These are phyloP conservation scores for Hypoxylon rickii DNA, from an alignment of 495 filamentous ascomycete genomes.

Conservation along the genomic window DNA sequence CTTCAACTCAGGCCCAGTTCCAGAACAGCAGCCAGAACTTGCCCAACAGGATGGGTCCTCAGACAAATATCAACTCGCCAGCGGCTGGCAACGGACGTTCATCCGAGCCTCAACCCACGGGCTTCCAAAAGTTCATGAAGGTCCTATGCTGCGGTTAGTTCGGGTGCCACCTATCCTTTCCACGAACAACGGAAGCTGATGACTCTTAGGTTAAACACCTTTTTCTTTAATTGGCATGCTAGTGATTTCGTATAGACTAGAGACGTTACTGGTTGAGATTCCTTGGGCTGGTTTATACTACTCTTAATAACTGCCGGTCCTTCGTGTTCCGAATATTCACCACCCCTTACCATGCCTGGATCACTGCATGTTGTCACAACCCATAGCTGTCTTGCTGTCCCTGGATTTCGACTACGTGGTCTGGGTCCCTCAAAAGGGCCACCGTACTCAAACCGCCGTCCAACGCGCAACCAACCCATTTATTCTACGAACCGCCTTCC, in stretches of 20 bases:
- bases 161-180: not conserved
- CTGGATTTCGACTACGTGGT: conserved; percentile 9
- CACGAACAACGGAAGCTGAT: conserved; percentile 5
- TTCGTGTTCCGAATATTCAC: conserved; percentile 8
- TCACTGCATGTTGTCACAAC: conserved; percentile 8
- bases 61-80: conserved; percentile 56
- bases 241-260: conserved; percentile 39
- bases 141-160: conserved; percentile 77
- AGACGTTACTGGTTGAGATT: conserved; percentile 33
- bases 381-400: conserved; percentile 8
- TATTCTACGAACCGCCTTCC: conserved; percentile 5
- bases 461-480: not conserved
- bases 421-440: not conserved
- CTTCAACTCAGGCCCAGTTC: conserved; percentile 88
- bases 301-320: conserved; percentile 34
- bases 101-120: conserved; percentile 55
- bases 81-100: conserved; percentile 46
- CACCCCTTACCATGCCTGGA: conserved; percentile 16
- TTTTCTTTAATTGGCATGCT: conserved; percentile 25
- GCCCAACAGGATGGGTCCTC: conserved; percentile 65
- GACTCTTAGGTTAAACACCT: conserved; percentile 24
- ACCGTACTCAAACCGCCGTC: not conserved
- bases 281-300: conserved; percentile 29
- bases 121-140: conserved; percentile 79
- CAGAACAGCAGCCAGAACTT: conserved; percentile 87